Conservation (phyloP, 2,329 filamentous ascomycete species). For the Phialophora expanda region DNA sequence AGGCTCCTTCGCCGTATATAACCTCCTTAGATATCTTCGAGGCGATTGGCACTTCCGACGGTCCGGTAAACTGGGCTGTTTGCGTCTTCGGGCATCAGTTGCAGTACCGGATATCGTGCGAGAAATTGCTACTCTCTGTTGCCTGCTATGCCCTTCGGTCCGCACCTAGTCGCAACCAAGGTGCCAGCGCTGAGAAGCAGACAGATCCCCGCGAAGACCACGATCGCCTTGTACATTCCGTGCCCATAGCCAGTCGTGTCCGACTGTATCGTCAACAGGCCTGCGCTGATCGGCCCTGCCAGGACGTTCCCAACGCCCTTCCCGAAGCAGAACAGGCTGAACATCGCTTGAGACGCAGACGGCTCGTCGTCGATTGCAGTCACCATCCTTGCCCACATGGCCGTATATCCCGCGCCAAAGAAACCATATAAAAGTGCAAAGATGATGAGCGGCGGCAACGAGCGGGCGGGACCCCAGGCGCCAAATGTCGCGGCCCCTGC, state of each 20-base stretch:
- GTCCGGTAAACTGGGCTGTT: background rate
- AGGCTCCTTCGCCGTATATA: background rate
- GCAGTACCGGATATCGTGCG: background rate
- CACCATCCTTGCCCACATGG: conserved; percentile 52
- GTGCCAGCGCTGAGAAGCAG: conserved; percentile 34
- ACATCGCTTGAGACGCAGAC: conserved; percentile 31
- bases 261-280: conserved; percentile 21
- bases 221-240: conserved; percentile 31
- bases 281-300: conserved; percentile 38
- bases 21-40: background rate
- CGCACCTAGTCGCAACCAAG: background rate
- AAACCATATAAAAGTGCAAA: conserved; percentile 54
- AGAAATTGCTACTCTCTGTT: background rate
- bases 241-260: conserved; percentile 25
- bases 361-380: conserved; percentile 27
- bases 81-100: background rate
- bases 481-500: conserved; percentile 50
- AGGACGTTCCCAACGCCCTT: conserved; percentile 40
- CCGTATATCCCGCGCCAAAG: conserved; percentile 52
- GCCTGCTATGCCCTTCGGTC: background rate
- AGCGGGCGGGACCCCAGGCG: conserved; percentile 55
- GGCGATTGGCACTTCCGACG: background rate
- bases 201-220: conserved; percentile 37
- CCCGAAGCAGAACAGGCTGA: conserved; percentile 35
- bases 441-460: conserved; percentile 49